These are phyloP conservation scores for Juglanconis juglandina DNA, from an alignment of 2,329 filamentous ascomycete genomes.

Conservation along the genomic window DNA sequence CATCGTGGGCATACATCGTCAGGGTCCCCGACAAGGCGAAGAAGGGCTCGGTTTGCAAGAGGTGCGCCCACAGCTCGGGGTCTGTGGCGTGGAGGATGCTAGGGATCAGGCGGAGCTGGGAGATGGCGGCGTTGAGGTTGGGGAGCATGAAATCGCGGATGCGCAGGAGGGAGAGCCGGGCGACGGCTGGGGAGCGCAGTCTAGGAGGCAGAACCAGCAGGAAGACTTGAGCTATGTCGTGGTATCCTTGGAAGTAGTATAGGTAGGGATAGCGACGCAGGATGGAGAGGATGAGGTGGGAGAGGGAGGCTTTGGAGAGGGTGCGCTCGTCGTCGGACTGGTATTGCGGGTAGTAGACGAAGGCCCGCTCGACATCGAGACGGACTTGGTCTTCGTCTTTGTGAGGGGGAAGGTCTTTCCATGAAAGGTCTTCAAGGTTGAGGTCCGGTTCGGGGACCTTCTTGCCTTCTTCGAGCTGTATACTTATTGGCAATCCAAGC, in stretches of 20 bases:
- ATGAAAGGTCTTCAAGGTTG: slow-evolving; percentile 32
- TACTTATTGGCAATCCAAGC: slow-evolving; percentile 40
- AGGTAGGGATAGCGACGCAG: slow-evolving; percentile 79
- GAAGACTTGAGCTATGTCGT: slow-evolving; percentile 96
- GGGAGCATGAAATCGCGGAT: slow-evolving; percentile 99
- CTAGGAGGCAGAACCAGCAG: slow-evolving; percentile 73
- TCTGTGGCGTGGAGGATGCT: slow-evolving; percentile 74
- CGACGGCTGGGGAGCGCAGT: slow-evolving; percentile 60
- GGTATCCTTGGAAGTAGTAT: slow-evolving; percentile 97
- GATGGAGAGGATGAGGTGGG: slow-evolving; percentile 73
- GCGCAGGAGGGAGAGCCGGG: slow-evolving; percentile 75
- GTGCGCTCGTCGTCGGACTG: slow-evolving; percentile 66
- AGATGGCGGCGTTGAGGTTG: slow-evolving; percentile 72
- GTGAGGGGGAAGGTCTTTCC: slow-evolving; percentile 69
- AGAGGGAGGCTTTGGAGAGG: slow-evolving; percentile 71
- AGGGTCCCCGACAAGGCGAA: slow-evolving; percentile 91
- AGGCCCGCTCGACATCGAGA: slow-evolving; percentile 92
- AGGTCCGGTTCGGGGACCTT: slow-evolving; percentile 19
- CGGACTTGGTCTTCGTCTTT: slow-evolving; percentile 86
- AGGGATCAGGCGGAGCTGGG: slow-evolving; percentile 84
- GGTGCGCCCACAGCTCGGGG: slow-evolving; percentile 66
- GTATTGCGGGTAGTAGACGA: slow-evolving; percentile 87
- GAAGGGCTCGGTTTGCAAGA: slow-evolving; percentile 78
- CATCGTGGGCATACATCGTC: slow-evolving; percentile 95
- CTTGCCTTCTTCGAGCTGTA: slow-evolving; percentile 16